Conservation (phyloP, 106 monocot genomes). For the Dioscorea alata region DNA sequence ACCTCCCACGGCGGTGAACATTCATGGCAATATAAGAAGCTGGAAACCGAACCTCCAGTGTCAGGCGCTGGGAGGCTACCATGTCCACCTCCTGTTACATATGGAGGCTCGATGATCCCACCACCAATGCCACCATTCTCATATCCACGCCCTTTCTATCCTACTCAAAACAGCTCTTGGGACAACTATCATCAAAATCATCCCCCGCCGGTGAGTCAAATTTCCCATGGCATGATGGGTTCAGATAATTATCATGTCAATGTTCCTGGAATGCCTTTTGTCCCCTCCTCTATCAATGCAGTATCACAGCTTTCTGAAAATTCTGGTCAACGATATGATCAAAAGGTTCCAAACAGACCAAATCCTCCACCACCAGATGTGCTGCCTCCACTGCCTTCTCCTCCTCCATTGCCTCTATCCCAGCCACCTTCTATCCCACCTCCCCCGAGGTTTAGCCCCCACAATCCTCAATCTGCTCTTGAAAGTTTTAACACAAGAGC, state of each 20-base stretch:
- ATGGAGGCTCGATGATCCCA: slow-evolving; percentile 42
- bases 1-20: slow-evolving; percentile 24
- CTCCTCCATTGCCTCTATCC: slow-evolving; percentile 59
- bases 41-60: slow-evolving; percentile 28
- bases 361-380: slow-evolving; percentile 34
- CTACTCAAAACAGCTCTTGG: slow-evolving; percentile 46
- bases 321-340: slow-evolving; percentile 39
- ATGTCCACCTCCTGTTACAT: slow-evolving; percentile 16
- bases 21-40: slow-evolving; percentile 42
- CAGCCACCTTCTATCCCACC: slow-evolving; percentile 71
- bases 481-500: slow-evolving; percentile 14
- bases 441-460: slow-evolving; percentile 63
- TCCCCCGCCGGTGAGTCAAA: slow-evolving; percentile 23
- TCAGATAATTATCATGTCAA: slow-evolving; percentile 29
- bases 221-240: slow-evolving; percentile 23
- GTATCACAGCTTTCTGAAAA: slow-evolving; percentile 65
- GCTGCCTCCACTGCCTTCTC: slow-evolving; percentile 43
- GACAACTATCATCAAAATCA: slow-evolving; percentile 32
- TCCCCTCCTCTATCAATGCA: slow-evolving; percentile 82
- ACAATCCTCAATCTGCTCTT: slow-evolving; percentile 16
- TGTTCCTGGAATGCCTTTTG: slow-evolving; percentile 63
- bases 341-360: slow-evolving; percentile 22
- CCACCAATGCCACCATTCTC: slow-evolving; percentile 45
- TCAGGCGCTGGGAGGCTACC: slow-evolving; percentile 19
- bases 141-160: slow-evolving; percentile 39